Conservation (phyloP, 2,329 filamentous ascomycete genomes). For the Fusarium aywerte region DNA sequence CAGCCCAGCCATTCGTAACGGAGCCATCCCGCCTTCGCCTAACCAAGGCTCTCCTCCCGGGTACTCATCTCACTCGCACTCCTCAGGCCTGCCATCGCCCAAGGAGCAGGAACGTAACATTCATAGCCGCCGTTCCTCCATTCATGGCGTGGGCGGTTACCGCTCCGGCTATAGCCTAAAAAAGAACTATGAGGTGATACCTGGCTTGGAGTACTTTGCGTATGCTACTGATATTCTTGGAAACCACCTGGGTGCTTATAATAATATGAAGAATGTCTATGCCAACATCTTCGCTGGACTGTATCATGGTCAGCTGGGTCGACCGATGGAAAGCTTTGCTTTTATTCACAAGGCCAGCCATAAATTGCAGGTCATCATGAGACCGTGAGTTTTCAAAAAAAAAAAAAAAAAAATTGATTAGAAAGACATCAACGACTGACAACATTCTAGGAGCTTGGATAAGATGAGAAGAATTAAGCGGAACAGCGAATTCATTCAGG, state of each 20-base stretch:
- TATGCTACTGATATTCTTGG: conserved; percentile 88
- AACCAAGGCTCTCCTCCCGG: conserved; percentile 65
- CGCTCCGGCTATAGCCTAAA: conserved; percentile 50
- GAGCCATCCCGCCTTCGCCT: conserved; percentile 61
- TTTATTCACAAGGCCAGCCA: conserved; percentile 68
- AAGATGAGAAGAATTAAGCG: conserved; percentile 58
- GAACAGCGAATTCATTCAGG: conserved; percentile 54
- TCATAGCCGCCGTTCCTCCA: conserved; percentile 62
- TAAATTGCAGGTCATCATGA: conserved; percentile 76
- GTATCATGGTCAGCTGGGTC: conserved; percentile 87
- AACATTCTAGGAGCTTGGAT: conserved; percentile 57
- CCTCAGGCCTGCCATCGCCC: conserved; percentile 63
- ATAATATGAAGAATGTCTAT: conserved; percentile 85
- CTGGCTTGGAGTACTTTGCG: conserved; percentile 89
- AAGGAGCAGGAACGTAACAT: conserved; percentile 60
- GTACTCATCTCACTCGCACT: conserved; percentile 58
- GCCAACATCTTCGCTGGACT: conserved; percentile 85
- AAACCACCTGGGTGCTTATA: conserved; percentile 80
- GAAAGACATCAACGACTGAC: background rate
- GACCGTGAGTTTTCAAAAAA: conserved; percentile 74
- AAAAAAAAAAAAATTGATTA: background rate
- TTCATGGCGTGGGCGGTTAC: conserved; percentile 54
- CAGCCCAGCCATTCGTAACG: conserved; percentile 59
- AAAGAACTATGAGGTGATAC: conserved; percentile 83
- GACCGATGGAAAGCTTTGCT: conserved; percentile 84